Base-by-base conservation (phyloP, 129 eudicot genomes). In the Apium graveolens region DNA sequence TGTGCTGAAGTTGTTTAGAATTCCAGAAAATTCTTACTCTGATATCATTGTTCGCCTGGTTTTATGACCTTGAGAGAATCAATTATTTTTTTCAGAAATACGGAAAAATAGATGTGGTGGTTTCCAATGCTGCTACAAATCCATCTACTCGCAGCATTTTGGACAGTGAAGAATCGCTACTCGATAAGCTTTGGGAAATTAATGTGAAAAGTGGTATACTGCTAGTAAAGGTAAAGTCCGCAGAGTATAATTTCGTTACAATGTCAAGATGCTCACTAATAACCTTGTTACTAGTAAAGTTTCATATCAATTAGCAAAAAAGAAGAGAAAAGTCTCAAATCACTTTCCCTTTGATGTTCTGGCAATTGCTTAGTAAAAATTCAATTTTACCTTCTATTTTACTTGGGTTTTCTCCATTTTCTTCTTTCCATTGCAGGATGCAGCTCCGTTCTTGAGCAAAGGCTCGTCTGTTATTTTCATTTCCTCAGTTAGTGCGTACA, bases 181-280 rank as follows among this genome's bases (percentile, higher is more conserved):
- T 95, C 45, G 99, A 95, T 87, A 95, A 95, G 83, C 87, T 95
- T 49, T 95, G 99, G 99, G 99, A 95, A 65, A 84, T 90, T 71
- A 95, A 95, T 80, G 92, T 95, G 27, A 95, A 95, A 82, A 80
- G 92, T 68, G 76, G 95, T 62, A 89, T 95, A 84, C 92, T 95
- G 11, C 87, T 95, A 76, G 76, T 95, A 51, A 86, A 95, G 90
- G 99, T 90, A 82, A 31, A 31, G 10, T 31, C 69, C 74, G 55
- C 29, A 0, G 16, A 60, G 68, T n/a, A 26, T 60, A 60, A 26
- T n/a, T n/a, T 26, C 32, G 26, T 60, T n/a, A n/a, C 32, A 55
- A 17, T 32, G 27, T 70, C 26, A 7, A 37, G 5, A 37, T 17
- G n/a, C 2, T 18, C 12, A 35, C 3, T 45, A 9, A 34, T 70